Evolutionary conservation across 129 eudicot genomes (phyloP), one percentile per base, ranked within the genome.

Genomic region (Artemisia annua): DNA sequence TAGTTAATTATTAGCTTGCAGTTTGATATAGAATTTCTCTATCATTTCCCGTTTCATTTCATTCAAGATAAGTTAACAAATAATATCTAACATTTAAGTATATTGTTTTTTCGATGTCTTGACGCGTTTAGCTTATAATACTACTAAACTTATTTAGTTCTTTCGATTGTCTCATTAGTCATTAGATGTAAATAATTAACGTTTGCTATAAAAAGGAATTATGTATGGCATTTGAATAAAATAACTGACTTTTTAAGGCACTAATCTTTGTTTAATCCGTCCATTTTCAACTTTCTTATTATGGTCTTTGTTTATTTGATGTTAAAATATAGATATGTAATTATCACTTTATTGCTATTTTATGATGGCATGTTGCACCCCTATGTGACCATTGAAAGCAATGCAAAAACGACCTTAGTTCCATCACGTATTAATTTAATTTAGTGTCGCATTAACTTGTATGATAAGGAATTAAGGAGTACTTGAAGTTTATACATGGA

Each of bases 241-340:
- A 0, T 56, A 16, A 26, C 48, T 62, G 17, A 30, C 2, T 28
- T 62, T 60, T 62, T 26, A 26, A 62, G 46, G 46, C 7, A 62
- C 6, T 32, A 12, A 11, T 19, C 11, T 24, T 44, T 18, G 70
- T 17, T 65, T 66, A 32, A 66, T 66, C 70, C 55, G 39, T 66
- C 55, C 55, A 66, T 66, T 46, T 66, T n/a, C 3, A 66, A 43
- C 48, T 44, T 66, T 44, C 12, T 7, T n/a, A n/a, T n/a, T n/a
- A 6, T 56, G 32, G 63, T 17, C 24, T 15, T 56, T 56, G 18
- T 20, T 60, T 10, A 10, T 14, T 16, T 35, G 7, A 51, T 51
- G 7, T 51, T 3, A 51, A 51, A 50, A 10, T 10, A 11, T 51
- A 51, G 3, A 2, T 22, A 59, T 59, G 4, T 22, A 57, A 8